Conservation (phyloP, 257 asterid genomes). For the Primulina tabacum region DNA sequence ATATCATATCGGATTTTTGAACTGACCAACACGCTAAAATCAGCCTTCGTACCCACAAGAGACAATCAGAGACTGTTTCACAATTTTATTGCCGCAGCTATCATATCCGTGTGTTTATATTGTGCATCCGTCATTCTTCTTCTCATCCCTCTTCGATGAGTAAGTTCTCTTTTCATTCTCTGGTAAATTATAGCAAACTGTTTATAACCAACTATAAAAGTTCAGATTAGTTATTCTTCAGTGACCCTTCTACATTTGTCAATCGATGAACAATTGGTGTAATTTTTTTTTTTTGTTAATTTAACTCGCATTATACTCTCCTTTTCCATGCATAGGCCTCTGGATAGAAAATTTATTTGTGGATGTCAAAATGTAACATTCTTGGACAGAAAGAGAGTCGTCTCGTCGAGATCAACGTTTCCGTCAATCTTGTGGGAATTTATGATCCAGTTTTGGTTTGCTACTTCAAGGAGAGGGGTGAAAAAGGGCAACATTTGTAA, state of each 20-base stretch:
- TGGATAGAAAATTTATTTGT: constrained; percentile 17
- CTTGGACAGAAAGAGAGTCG: constrained; percentile 6
- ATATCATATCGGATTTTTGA: constrained; percentile 79
- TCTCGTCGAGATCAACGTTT: constrained; percentile 11
- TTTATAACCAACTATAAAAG: background rate
- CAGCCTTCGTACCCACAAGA: constrained; percentile 75
- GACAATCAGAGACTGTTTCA: constrained; percentile 58
- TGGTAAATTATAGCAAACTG: background rate
- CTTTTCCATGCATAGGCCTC: constrained; percentile 20
- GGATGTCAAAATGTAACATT: constrained; percentile 20
- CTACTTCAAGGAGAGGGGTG: background rate
- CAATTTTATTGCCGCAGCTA: constrained; percentile 63
- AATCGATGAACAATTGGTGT: background rate
- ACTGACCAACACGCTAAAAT: constrained; percentile 80
- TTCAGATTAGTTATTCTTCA: background rate
- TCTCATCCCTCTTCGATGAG: constrained; percentile 58
- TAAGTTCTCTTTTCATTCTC: constrained; percentile 33
- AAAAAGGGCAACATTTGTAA: constrained; percentile 16
- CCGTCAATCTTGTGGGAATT: constrained; percentile 21
- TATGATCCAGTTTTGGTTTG: constrained; percentile 13
- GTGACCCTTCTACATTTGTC: background rate
- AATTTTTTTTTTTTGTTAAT: background rate
- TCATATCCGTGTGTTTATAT: constrained; percentile 57
- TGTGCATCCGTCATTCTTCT: constrained; percentile 60
- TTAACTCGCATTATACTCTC: background rate